Base-by-base conservation (phyloP, 257 asterid genomes). In the Lantana camara region DNA sequence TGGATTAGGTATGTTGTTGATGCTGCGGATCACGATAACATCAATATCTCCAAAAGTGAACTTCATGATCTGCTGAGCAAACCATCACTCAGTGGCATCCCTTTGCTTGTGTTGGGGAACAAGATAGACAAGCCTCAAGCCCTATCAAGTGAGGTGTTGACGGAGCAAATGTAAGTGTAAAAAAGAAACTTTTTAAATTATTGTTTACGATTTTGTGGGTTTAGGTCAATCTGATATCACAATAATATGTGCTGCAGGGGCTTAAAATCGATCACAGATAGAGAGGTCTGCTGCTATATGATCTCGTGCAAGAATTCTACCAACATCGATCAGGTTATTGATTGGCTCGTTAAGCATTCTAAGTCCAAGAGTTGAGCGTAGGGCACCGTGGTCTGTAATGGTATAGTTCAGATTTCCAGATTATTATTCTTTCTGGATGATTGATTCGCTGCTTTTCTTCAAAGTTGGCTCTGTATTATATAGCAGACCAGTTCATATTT, bases 261-360 rank as follows among this genome's bases (percentile, higher is more conserved):
- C 50, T 80, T 93, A 59, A 84, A 82, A 69, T 81, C 90, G 1
- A 81, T 93, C 35, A 81, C 95, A 7, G 96, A 90, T 56, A 79
- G 99, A 71, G 99, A 93, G 78, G 99, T 93, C 0, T 93, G 97
- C 86, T 90, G 99, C 92, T 90, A 72, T 69, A 90, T 93, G 97
- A 90, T 93, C 80, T 93, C 99, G 13, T 93, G 99, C 95, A 90
- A 90, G 82, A 87, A 85, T 79, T 93, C 95, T 2, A 87, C 96
- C 34, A 93, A 93, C 71, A 93, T 93, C 45, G 97, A 93, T 70
- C 90, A 89, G 69, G 99, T 93, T 62, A 90, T 93, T 34, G 97
- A 93, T 56, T 93, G 97, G 99, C 90, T 93, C 4, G 95, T 93
- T 35, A 90, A 85, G 86, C 97, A 90, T 67, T 93, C 99, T 0